A percentile compares a stretch with the other conserved stretches of the same genome.
phyloP scores from a whole-genome alignment of 2,329 filamentous ascomycete species.

The Alternaria triticimaculans region DNA sequence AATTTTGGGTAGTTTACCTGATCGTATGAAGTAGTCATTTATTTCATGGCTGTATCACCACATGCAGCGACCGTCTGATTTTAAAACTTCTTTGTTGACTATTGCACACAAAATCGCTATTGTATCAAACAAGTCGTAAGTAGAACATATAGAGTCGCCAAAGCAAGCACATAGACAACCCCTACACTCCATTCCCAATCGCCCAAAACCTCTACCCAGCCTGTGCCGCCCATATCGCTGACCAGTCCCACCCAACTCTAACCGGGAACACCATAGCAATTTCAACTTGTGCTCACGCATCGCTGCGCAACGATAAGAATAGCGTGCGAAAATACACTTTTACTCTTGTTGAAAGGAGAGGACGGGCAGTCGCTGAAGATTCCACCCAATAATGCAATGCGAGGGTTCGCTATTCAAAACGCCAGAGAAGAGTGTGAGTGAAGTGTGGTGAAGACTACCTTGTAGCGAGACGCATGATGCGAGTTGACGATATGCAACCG shows the following conservation, averaged over 20 bases:
- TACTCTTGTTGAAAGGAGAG: constrained; percentile 16
- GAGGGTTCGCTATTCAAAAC: constrained; percentile 23
- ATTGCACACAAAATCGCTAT: constrained; percentile 40
- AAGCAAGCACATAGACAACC: constrained; percentile 16
- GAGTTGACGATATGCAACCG: neutral
- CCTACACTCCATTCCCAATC: constrained; percentile 1
- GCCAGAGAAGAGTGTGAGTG: constrained; percentile 4
- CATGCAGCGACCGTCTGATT: neutral
- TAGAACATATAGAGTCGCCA: constrained; percentile 26
- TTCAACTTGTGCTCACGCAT: constrained; percentile 9
- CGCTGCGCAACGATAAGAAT: constrained; percentile 7
- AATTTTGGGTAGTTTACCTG: neutral
- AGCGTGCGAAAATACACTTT: constrained; percentile 12
- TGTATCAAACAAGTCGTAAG: constrained; percentile 26
- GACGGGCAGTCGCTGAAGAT: constrained; percentile 8
- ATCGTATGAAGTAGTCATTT: neutral
- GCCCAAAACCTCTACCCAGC: constrained; percentile 11
- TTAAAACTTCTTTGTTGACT: constrained; percentile 33
- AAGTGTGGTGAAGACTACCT: constrained; percentile 8
- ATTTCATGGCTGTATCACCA: neutral
- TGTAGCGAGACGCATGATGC: constrained; percentile 12
- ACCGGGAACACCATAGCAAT: constrained; percentile 22
- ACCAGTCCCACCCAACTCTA: constrained; percentile 10
- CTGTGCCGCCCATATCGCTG: constrained; percentile 7
- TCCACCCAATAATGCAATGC: constrained; percentile 9